Evolutionary conservation across 2,329 filamentous ascomycete genomes (phyloP), one percentile per base, ranked within the genome.

Genomic region (Curvularia verruculosa): DNA sequence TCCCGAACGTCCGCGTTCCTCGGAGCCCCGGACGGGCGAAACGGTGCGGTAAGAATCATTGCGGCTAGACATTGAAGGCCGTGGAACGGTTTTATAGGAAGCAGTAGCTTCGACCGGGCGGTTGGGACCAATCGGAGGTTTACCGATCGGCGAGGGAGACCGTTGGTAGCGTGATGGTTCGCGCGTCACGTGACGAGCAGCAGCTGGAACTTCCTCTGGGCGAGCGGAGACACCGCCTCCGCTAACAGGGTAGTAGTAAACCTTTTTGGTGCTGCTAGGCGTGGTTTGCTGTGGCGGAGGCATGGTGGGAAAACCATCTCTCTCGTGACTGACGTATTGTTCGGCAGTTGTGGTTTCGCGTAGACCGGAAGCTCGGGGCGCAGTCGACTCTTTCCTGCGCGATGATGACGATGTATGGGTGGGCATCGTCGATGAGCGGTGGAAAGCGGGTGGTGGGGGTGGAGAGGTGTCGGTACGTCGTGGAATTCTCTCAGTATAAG

Each of bases 361-460:
- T 4, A 76, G 64, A 23, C 59, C 65, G 7, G 75, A 75, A 6
- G 68, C 56, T 54, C 65, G 71, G 37, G 64, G 21, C 10, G 49
- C 56, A 29, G 57, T 56, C 15, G 64, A 50, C 8, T 70, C 63
- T 49, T 73, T 71, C 52, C 70, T 66, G 50, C 70, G 67, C n/a
- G 69, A 63, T 31, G 68, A 66, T 21, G 69, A 63, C 4, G 54
- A 49, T 29, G 28, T 29, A 36, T 63, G 63, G 9, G 64, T 55
- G 3, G 75, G 79, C 79, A 79, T 80, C 0, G 78, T 81, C 48
- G 81, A 73, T 26, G 79, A 72, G 56, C 80, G 79, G 48, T 68
- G 74, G 43, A 80, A 68, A 34, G 54, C 56, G 23, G 77, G 72
- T 3, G 71, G 72, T 53, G 72, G 19, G 13, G 29, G 74, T 51